phyloP scores from a whole-genome alignment of 192 early-diverging fungal genomes.

The Gigaspora rosea region DNA sequence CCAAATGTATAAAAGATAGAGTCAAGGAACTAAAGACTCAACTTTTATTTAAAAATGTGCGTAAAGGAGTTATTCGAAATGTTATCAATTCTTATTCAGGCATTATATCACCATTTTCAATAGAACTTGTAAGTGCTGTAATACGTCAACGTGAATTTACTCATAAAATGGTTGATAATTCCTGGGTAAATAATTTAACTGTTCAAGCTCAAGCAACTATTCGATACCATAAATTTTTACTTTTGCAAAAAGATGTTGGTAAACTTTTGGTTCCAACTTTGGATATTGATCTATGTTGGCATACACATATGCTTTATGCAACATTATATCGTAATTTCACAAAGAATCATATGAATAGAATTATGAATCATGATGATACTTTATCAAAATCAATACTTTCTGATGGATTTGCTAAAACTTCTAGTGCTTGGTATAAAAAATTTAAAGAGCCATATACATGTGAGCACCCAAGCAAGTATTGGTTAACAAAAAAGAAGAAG shows the following conservation, averaged over 20 bases:
- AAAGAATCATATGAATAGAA: slow-evolving; percentile 40
- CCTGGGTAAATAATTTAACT: slow-evolving; percentile 34
- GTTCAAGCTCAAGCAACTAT: slow-evolving; percentile 38
- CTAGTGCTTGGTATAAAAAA: slow-evolving; percentile 50
- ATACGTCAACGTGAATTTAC: slow-evolving; percentile 55
- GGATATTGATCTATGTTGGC: slow-evolving; percentile 71
- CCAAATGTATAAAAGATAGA: neutral
- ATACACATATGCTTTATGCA: slow-evolving; percentile 66
- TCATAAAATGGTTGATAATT: slow-evolving; percentile 47
- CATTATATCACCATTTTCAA: slow-evolving; percentile 39
- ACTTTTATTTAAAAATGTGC: neutral
- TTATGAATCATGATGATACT: slow-evolving; percentile 70
- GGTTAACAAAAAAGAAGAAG: slow-evolving; percentile 35
- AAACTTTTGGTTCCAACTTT: slow-evolving; percentile 59
- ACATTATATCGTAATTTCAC: slow-evolving; percentile 56
- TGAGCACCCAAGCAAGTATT: slow-evolving; percentile 20
- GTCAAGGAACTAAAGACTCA: neutral
- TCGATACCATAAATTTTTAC: slow-evolving; percentile 52
- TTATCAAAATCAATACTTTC: slow-evolving; percentile 38
- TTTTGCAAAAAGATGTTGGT: slow-evolving; percentile 40
- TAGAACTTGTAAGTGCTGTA: slow-evolving; percentile 55
- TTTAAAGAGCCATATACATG: slow-evolving; percentile 49
- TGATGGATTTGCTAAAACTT: slow-evolving; percentile 48
- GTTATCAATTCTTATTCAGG: slow-evolving; percentile 44
- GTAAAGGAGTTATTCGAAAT: slow-evolving; percentile 22